Evolutionary conservation across 1,284 basidiomycete genomes (phyloP).

Genomic region (Ustanciosporium gigantosporum): DNA sequence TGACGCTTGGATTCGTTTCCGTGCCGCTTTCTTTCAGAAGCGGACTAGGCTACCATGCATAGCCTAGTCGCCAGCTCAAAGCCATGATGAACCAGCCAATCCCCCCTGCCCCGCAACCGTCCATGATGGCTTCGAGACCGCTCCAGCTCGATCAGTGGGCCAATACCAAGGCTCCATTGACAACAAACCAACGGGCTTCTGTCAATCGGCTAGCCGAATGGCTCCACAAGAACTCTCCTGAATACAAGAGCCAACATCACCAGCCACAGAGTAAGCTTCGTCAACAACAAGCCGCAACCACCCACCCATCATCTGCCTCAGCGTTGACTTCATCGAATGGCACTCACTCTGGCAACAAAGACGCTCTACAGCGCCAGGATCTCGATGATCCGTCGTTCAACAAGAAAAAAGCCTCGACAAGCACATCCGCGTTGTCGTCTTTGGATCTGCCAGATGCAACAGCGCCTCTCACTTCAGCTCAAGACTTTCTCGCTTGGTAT

Average conservation of each 20-base stretch:
- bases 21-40: no score
- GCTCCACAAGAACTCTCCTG: constrained; percentile 28
- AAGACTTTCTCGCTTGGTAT: constrained; percentile 44
- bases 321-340: not conserved
- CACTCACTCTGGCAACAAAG: not conserved
- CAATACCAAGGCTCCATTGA: constrained; percentile 36
- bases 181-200: constrained; percentile 29
- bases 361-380: not conserved
- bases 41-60: no score
- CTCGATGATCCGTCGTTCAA: not conserved
- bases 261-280: not conserved
- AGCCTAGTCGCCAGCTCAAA: no score
- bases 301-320: not conserved
- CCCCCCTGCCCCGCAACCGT: not conserved
- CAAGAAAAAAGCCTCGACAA: no score
- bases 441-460: constrained; percentile 5
- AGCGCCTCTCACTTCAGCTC: constrained; percentile 34
- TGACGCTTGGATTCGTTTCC: no score
- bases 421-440: not conserved
- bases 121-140: constrained; percentile 6
- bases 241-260: constrained; percentile 8
- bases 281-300: not conserved
- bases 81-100: not conserved
- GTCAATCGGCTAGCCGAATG: constrained; percentile 48
- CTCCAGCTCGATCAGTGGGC: constrained; percentile 48